Base-by-base conservation (phyloP, 1,284 basidiomycete species). In the Pyrrhoderma noxium region DNA sequence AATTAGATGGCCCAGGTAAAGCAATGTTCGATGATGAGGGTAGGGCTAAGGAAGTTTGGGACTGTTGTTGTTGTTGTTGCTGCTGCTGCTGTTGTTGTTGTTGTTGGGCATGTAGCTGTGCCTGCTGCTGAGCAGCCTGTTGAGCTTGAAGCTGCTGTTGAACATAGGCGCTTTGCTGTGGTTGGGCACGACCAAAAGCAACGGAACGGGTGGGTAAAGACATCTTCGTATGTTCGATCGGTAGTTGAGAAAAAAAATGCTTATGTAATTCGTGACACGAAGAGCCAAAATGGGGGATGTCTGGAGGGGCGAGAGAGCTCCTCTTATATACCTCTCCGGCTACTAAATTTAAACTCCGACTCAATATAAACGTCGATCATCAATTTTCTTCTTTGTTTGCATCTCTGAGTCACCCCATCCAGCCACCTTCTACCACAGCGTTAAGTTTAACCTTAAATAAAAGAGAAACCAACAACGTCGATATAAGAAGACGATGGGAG, bases 171-270 rank as follows among this genome's bases (percentile, higher is more conserved):
- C 70, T 67, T 49, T 68, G 64, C 56, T 71, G 69, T 40, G 73
- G 70, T 52, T 69, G 70, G 45, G 82, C 70, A 55, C 84, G 77
- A 55, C 80, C 82, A 65, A 88, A 86, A 45, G 78, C 85, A 59
- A 88, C 75, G 62, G 83, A 85, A 61, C 85, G 85, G 56, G 85
- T 77, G 56, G 84, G 84, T 53, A 82, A 85, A 57, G 82, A 85
- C 79, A 82, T 85, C 53, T 54, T 64, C 54, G 53, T 47, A 53
- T 51, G 54, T 5, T 31, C 27, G 11, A 31, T 5, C 27, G 11
- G 27, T 31, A 11, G 5, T 31, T 31, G 5, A 5, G 11, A 11
- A 11, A 31, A 31, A 31, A 31, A 31, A 5, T 31, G 27, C 27
- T 31, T 31, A 31, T 31, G 27, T 31, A 31, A 31, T 31, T 31